Evolutionary conservation across 306 rosid species (phyloP).

Genomic region (Corylus heterophylla): DNA sequence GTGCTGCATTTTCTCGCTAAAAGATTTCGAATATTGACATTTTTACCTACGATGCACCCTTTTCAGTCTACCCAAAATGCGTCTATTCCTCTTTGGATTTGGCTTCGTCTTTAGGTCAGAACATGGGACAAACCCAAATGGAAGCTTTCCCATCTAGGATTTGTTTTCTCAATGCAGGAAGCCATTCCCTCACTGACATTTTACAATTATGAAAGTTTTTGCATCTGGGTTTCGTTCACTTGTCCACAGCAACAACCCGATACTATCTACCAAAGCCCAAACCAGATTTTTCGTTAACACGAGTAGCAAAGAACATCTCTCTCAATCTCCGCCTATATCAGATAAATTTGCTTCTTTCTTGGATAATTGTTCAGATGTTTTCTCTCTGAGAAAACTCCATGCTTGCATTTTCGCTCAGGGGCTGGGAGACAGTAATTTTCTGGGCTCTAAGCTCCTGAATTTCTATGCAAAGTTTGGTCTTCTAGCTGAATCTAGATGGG

Average conservation of each 20-base stretch:
- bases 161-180: neutral
- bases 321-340: constrained; percentile 9
- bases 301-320: neutral
- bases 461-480: constrained; percentile 32
- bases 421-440: constrained; percentile 13
- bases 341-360: constrained; percentile 11
- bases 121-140: neutral
- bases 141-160: neutral
- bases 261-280: constrained; percentile 7
- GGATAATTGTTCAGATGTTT: constrained; percentile 27
- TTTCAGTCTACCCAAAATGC: too few species aligned
- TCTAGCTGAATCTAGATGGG: constrained; percentile 22
- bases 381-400: constrained; percentile 30
- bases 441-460: constrained; percentile 34
- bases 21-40: too few species aligned
- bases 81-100: too few species aligned
- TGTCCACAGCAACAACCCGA: neutral
- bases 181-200: neutral
- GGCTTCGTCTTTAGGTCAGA: too few species aligned
- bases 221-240: constrained; percentile 12
- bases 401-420: constrained; percentile 30
- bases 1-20: too few species aligned
- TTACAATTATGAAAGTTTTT: neutral
- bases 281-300: neutral
- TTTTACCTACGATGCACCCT: too few species aligned